phyloP scores from a whole-genome alignment of 352 stramenopile genomes.

The Thalassiosira sp. region DNA sequence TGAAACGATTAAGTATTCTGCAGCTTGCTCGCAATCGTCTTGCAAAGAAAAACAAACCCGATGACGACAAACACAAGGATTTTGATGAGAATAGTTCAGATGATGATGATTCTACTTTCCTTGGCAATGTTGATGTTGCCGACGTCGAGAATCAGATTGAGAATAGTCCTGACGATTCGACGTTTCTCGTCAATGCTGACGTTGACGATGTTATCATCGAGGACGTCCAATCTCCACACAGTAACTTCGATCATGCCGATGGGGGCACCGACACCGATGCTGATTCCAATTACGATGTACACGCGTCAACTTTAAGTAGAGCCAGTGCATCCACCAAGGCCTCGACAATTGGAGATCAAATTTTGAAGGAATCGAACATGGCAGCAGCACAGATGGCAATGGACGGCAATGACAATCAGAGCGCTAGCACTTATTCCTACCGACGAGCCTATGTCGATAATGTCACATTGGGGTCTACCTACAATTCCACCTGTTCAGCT shows the following conservation, averaged over 20 bases:
- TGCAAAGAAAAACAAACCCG: slow-evolving; percentile 5
- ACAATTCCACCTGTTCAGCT: slow-evolving; percentile 30
- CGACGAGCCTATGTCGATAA: slow-evolving; percentile 16
- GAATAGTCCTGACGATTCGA: slow-evolving; percentile 16
- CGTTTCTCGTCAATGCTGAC: slow-evolving; percentile 17
- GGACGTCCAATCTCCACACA: neutral
- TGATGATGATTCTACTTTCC: slow-evolving; percentile 25
- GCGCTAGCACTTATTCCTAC: slow-evolving; percentile 26
- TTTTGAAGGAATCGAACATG: slow-evolving; percentile 27
- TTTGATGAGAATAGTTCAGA: slow-evolving; percentile 6
- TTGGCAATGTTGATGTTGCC: slow-evolving; percentile 23
- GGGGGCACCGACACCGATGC: neutral
- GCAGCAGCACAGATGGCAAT: slow-evolving; percentile 6
- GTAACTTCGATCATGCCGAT: neutral
- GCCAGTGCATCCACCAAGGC: slow-evolving; percentile 24
- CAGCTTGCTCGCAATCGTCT: slow-evolving; percentile 30
- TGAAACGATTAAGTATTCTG: slow-evolving; percentile 12
- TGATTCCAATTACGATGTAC: slow-evolving; percentile 27
- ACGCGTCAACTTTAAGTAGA: slow-evolving; percentile 42
- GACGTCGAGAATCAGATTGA: slow-evolving; percentile 14
- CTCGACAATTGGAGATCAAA: slow-evolving; percentile 24
- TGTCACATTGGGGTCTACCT: slow-evolving; percentile 21
- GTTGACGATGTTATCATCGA: slow-evolving; percentile 21
- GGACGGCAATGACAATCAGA: slow-evolving; percentile 15
- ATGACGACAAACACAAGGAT: neutral